These are phyloP conservation scores for Globisporangium canariense DNA, from an alignment of 352 stramenopile species.

Conservation along the genomic window DNA sequence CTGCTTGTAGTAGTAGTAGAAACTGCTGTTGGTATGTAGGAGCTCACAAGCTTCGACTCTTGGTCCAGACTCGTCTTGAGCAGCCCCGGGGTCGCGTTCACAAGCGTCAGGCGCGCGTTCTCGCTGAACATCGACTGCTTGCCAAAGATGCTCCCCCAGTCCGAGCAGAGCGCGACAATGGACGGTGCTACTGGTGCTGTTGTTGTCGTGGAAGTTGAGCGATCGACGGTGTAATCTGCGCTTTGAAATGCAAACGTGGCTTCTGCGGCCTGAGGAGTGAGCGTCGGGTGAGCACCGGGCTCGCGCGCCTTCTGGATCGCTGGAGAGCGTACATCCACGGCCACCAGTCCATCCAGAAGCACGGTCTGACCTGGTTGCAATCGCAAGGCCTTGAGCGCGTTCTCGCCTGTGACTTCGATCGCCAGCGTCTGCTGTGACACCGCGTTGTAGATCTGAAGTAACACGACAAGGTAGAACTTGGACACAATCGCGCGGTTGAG, in stretches of 20 bases:
- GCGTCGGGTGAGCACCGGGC: conserved; percentile 7
- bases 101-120: conserved; percentile 34
- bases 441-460: conserved; percentile 55
- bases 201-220: background rate
- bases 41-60: background rate
- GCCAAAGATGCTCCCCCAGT: conserved; percentile 64
- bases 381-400: conserved; percentile 37
- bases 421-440: conserved; percentile 31
- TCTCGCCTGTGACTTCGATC: conserved; percentile 52
- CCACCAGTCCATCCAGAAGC: conserved; percentile 48
- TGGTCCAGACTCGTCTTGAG: conserved; percentile 30
- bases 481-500: conserved; percentile 53
- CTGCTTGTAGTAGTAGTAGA: background rate
- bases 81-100: conserved; percentile 47
- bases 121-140: conserved; percentile 48
- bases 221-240: conserved; percentile 19
- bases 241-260: conserved; percentile 39
- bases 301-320: conserved; percentile 24
- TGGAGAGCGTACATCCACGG: conserved; percentile 39
- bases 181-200: background rate
- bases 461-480: conserved; percentile 59
- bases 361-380: conserved; percentile 47
- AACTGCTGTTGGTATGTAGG: background rate
- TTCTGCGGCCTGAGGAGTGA: conserved; percentile 6
- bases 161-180: conserved; percentile 52